Conservation (phyloP, 2,329 filamentous ascomycete genomes). For the Diplodia scrobiculata region DNA sequence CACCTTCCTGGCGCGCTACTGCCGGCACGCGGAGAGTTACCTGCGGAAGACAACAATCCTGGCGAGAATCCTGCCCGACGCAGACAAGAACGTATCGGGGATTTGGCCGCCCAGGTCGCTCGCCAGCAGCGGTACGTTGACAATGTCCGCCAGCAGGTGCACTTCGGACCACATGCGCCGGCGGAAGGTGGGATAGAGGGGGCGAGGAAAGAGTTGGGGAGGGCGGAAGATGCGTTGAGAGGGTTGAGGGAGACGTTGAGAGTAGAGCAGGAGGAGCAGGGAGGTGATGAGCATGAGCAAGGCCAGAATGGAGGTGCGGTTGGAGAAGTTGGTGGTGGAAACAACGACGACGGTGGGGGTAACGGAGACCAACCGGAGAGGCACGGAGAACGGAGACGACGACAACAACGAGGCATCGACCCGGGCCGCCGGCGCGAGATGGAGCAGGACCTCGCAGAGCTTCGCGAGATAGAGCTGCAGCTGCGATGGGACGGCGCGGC, state of each 20-base stretch:
- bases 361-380: background rate
- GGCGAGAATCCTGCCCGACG: background rate
- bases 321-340: background rate
- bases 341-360: background rate
- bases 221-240: background rate
- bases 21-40: background rate
- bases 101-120: background rate
- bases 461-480: background rate
- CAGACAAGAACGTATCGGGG: background rate
- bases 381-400: background rate
- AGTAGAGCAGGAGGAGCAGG: no score
- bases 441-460: background rate
- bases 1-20: background rate
- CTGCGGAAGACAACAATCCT: background rate
- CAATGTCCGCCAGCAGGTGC: background rate
- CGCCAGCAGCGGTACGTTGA: slow-evolving; percentile 8
- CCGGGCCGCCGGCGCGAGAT: background rate
- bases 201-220: background rate
- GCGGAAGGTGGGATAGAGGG: background rate
- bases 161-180: background rate
- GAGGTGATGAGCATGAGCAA: no score
- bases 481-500: background rate
- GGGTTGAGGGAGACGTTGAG: background rate
- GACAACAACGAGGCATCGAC: background rate
- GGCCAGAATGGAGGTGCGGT: background rate